phyloP scores from a whole-genome alignment of 2,329 filamentous ascomycete genomes.

The Atkinsonella hypoxylon region DNA sequence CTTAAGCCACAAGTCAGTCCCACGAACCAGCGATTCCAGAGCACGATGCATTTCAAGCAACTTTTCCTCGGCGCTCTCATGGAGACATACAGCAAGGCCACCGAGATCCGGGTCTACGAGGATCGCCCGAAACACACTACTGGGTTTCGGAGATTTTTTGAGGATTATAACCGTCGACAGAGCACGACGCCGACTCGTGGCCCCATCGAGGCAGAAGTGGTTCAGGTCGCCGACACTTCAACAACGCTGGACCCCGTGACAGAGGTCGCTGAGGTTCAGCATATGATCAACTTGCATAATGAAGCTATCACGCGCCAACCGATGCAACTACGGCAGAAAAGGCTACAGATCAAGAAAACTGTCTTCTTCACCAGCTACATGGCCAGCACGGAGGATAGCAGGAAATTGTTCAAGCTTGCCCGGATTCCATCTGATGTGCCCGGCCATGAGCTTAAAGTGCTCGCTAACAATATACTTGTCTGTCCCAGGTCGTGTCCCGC shows the following conservation, averaged over 20 bases:
- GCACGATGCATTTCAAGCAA: conserved; percentile 90
- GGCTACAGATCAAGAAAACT: conserved; percentile 67
- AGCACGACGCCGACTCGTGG: conserved; percentile 40
- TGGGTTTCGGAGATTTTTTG: conserved; percentile 76
- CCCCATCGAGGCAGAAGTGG: conserved; percentile 64
- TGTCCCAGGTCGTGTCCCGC: conserved; percentile 62
- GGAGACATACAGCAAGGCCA: conserved; percentile 71
- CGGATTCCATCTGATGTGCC: conserved; percentile 48
- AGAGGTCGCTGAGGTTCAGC: conserved; percentile 76
- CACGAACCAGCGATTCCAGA: conserved; percentile 62
- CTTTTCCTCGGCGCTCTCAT: conserved; percentile 68
- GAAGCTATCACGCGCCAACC: conserved; percentile 25
- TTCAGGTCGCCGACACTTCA: conserved; percentile 70
- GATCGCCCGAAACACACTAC: conserved; percentile 58
- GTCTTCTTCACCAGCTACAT: conserved; percentile 91
- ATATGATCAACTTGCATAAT: conserved; percentile 85
- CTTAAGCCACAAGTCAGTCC: conserved; percentile 80
- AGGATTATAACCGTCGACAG: conserved; percentile 55
- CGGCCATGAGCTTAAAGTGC: conserved; percentile 62
- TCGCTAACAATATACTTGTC: conserved; percentile 88
- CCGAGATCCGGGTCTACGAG: conserved; percentile 70
- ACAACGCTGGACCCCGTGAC: conserved; percentile 63
- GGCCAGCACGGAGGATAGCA: conserved; percentile 58
- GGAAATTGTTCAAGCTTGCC: conserved; percentile 59
- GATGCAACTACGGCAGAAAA: conserved; percentile 24